Evolutionary conservation across 2,329 filamentous ascomycete genomes (phyloP), one percentile per base, ranked within the genome.

Genomic region (Aspergillus vadensis): DNA sequence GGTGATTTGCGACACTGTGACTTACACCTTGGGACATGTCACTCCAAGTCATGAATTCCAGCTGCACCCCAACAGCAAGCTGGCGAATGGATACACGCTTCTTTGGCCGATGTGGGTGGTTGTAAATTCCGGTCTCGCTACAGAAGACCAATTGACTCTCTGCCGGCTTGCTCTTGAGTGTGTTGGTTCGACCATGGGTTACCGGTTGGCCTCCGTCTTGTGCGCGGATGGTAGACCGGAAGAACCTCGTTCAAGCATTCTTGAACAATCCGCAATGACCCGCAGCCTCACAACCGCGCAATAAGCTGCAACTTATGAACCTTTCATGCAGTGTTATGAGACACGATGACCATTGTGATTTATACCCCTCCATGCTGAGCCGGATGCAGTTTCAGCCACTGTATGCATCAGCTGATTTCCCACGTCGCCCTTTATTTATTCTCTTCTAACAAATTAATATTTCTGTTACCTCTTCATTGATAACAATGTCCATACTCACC

Each of bases 51-150:
- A 23, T 15, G 51, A n/a, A 19, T 54, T 54, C 21, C 36, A 54
- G 39, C 19, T 54, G 21, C 51, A 54, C 14, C 15, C 32, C n/a
- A 25, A 39, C 39, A 54, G 51, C 51, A 54, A 54, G 21, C 12
- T 54, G 36, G 51, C 30, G 30, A 54, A 54, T 41, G 39, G 51
- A 9, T 54, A 38, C 32, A 54, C 51, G 23, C 23, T 54, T 15
- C 19, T 54, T 0, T 54, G 51, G 51, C 51, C 51, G n/a, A 54
- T 54, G 51, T 43, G 51, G 51, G 32, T 54, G 51, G 36, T 54
- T 14, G 12, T 17, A 15, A 54, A 39, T 15, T 54, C 19, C 1
- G 9, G 27, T 3, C 32, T 41, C 5, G 36, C 36, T n/a, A 54
- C 51, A n/a, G 19, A 12, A 5, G 51, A 54, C n/a, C 51, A 54